These are phyloP conservation scores for Xylariomycetidae sp. DNA, from an alignment of 2,329 filamentous ascomycete species.

Conservation along the genomic window DNA sequence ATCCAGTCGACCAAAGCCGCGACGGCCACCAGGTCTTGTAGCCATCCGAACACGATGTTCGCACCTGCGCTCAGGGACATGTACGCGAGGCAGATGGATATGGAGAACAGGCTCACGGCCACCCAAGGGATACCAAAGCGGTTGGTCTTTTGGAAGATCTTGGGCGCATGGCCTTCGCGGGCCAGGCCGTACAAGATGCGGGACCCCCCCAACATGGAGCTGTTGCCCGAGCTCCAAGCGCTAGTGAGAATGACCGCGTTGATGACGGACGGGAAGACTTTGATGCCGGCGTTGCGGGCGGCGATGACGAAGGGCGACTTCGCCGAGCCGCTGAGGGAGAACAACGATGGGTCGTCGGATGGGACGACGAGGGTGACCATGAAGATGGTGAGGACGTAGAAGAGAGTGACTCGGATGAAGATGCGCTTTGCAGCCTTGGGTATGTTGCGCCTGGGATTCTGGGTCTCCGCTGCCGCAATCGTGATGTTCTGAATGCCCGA, in stretches of 20 bases:
- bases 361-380: slow-evolving; percentile 11
- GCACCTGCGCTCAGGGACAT: slow-evolving; percentile 15
- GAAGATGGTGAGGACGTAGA: slow-evolving; percentile 12
- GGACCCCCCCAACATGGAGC: slow-evolving; percentile 53
- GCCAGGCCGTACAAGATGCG: slow-evolving; percentile 54
- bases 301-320: slow-evolving; percentile 55
- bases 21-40: slow-evolving; percentile 21
- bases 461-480: slow-evolving; percentile 33
- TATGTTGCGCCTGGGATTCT: slow-evolving; percentile 32
- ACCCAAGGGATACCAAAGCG: slow-evolving; percentile 48
- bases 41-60: slow-evolving; percentile 21
- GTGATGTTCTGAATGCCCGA: slow-evolving; percentile 32
- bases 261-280: slow-evolving; percentile 51
- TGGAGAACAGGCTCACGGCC: slow-evolving; percentile 4
- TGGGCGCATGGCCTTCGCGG: slow-evolving; percentile 51
- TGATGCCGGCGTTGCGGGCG: slow-evolving; percentile 53
- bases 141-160: slow-evolving; percentile 46
- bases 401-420: slow-evolving; percentile 11
- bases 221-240: slow-evolving; percentile 55
- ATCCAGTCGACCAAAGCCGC: slow-evolving; percentile 20
- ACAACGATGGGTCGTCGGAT: slow-evolving; percentile 3
- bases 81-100: slow-evolving; percentile 7
- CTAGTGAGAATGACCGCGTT: slow-evolving; percentile 58
- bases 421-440: slow-evolving; percentile 24
- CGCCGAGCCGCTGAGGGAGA: neutral